A percentile compares a stretch with the other conserved stretches of the same genome.
Evolutionary conservation across 805 yeast species (phyloP).

Genomic region (Pichia exigua): DNA sequence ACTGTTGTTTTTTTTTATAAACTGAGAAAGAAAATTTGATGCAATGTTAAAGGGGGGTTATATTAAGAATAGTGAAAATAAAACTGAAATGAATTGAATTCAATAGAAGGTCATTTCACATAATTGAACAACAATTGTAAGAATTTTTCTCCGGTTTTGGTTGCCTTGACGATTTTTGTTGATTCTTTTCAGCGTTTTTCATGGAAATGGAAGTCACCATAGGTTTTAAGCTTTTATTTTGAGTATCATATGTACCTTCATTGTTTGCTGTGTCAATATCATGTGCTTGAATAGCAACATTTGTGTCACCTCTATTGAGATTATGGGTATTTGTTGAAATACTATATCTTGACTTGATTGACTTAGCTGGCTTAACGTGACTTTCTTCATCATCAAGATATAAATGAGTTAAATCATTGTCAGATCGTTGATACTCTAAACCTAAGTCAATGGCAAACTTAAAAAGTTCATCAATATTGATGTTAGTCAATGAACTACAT

Average conservation of each 20-base stretch:
- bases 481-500: slow-evolving; percentile 74
- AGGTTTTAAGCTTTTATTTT: neutral
- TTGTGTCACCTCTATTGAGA: neutral
- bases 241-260: neutral
- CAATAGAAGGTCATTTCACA: no score
- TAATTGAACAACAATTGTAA: no score
- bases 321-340: neutral
- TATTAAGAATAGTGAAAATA: no score
- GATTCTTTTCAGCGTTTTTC: neutral
- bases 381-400: slow-evolving; percentile 3
- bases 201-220: neutral
- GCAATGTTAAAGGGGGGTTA: no score
- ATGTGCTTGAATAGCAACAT: neutral
- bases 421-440: slow-evolving; percentile 5
- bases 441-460: slow-evolving; percentile 22
- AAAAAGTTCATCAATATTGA: slow-evolving; percentile 77
- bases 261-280: neutral
- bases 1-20: no score
- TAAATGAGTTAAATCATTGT: slow-evolving; percentile 9
- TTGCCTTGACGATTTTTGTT: no score
- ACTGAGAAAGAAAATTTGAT: no score
- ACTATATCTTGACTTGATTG: neutral
- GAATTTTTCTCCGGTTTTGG: no score
- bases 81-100: no score
- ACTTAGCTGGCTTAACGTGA: neutral